Conservation (phyloP, 805 yeast species). For the Candida nemodendra region DNA sequence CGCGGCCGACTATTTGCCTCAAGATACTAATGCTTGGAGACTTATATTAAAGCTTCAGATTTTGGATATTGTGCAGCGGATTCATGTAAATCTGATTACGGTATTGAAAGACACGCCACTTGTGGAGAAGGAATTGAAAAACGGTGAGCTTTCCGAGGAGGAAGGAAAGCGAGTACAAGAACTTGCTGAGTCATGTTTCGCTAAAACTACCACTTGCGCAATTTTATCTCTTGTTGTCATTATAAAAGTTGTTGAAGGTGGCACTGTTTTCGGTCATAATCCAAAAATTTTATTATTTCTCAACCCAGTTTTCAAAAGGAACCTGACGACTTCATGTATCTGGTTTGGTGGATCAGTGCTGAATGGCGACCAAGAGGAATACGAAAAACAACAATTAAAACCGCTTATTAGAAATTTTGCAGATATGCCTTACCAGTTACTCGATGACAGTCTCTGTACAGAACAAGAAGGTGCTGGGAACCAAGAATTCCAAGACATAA, state of each 20-base stretch:
- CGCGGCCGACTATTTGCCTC: background rate
- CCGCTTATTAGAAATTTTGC: no score
- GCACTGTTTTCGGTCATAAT: slow-evolving; percentile 7
- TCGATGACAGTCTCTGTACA: no score
- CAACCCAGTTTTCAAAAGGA: slow-evolving; percentile 7
- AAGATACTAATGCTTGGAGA: slow-evolving; percentile 7
- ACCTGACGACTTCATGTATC: slow-evolving; percentile 2
- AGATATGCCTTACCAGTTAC: no score
- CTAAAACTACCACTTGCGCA: slow-evolving; percentile 2
- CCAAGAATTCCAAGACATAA: no score
- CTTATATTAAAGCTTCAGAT: slow-evolving; percentile 4
- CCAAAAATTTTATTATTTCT: slow-evolving; percentile 6
- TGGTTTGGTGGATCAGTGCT: slow-evolving; percentile 4
- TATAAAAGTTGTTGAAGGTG: slow-evolving; percentile 3
- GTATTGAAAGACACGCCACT: slow-evolving; percentile 3
- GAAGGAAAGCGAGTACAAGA: slow-evolving; percentile 6
- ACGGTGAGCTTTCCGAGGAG: slow-evolving; percentile 1
- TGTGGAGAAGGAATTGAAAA: slow-evolving; percentile 5
- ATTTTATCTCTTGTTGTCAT: slow-evolving; percentile 3
- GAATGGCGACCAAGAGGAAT: no score
- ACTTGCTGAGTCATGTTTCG: background rate
- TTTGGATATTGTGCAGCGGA: slow-evolving; percentile 8
- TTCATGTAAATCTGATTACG: slow-evolving; percentile 3
- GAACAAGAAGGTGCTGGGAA: no score
- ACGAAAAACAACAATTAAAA: no score